Conservation (phyloP, 495 filamentous ascomycete species). For the Talaromyces trachyspermus region DNA sequence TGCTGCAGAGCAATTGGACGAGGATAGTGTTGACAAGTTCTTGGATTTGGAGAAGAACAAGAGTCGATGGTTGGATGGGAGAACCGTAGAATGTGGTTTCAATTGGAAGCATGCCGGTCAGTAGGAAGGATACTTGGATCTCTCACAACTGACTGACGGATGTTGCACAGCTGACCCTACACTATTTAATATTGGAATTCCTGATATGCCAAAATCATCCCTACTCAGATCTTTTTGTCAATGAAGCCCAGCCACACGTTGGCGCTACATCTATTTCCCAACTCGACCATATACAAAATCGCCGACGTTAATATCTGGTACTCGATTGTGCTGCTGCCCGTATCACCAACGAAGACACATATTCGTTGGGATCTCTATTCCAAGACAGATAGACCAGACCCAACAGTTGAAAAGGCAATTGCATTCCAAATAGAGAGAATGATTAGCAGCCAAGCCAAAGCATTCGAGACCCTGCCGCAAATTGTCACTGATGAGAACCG, state of each 20-base stretch:
- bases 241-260: not conserved
- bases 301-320: constrained; percentile 12
- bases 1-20: constrained; percentile 9
- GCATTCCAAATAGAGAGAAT: not conserved
- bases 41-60: constrained; percentile 8
- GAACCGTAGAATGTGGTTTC: constrained; percentile 29
- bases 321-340: constrained; percentile 13
- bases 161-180: no score
- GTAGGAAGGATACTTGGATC: no score
- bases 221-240: not conserved
- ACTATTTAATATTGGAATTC: not conserved
- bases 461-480: not conserved
- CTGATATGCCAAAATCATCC: not conserved
- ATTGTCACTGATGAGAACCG: not conserved
- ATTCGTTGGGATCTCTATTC: constrained; percentile 19
- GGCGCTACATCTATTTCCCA: constrained; percentile 12
- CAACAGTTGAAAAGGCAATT: not conserved
- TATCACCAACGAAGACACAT: constrained; percentile 12
- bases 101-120: constrained; percentile 39
- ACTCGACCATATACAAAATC: constrained; percentile 12
- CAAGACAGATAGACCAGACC: not conserved
- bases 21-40: constrained; percentile 10
- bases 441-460: not conserved
- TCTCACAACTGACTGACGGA: no score
- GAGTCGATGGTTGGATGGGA: constrained; percentile 26